Evolutionary conservation across 352 stramenopile genomes (phyloP).

Genomic region (Lagenidium giganteum): DNA sequence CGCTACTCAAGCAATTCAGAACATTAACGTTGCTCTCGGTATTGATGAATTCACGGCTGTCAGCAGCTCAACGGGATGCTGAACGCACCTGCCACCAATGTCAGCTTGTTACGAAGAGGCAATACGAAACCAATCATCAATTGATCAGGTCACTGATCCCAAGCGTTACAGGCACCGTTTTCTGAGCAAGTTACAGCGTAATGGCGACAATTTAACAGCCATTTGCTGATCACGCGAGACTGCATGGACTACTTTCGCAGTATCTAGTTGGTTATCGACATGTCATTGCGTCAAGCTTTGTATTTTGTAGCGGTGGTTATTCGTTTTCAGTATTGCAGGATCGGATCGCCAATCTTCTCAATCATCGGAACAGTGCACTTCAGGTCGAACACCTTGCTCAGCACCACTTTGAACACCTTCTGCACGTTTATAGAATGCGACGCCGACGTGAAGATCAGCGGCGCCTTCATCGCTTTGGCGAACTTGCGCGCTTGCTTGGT

Average conservation of each 20-base stretch:
- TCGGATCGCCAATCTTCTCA: slow-evolving; percentile 88
- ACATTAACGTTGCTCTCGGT: slow-evolving; percentile 92
- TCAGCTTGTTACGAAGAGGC: too few relatives aligned
- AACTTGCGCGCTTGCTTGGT: slow-evolving; percentile 94
- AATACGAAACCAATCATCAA: too few relatives aligned
- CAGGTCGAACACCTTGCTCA: slow-evolving; percentile 93
- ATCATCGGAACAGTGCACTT: slow-evolving; percentile 93
- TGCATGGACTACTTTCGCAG: too few relatives aligned
- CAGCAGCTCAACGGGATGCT: too few relatives aligned
- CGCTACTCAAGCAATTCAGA: slow-evolving; percentile 91
- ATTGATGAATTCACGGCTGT: slow-evolving; percentile 90
- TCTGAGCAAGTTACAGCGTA: too few relatives aligned
- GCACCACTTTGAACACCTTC: slow-evolving; percentile 94
- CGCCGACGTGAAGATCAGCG: slow-evolving; percentile 91
- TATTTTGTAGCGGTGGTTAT: not conserved
- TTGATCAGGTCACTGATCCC: too few relatives aligned
- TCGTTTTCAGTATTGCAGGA: slow-evolving; percentile 79
- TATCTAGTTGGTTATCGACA: too few relatives aligned
- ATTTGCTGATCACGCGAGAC: too few relatives aligned
- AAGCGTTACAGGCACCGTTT: too few relatives aligned
- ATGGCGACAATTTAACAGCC: too few relatives aligned
- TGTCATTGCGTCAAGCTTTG: too few relatives aligned
- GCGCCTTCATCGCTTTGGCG: slow-evolving; percentile 93
- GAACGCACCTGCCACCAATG: too few relatives aligned
- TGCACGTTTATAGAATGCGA: slow-evolving; percentile 95